Base-by-base conservation (phyloP, 768 basidiomycete genomes). In the Boletus reticuloceps region DNA sequence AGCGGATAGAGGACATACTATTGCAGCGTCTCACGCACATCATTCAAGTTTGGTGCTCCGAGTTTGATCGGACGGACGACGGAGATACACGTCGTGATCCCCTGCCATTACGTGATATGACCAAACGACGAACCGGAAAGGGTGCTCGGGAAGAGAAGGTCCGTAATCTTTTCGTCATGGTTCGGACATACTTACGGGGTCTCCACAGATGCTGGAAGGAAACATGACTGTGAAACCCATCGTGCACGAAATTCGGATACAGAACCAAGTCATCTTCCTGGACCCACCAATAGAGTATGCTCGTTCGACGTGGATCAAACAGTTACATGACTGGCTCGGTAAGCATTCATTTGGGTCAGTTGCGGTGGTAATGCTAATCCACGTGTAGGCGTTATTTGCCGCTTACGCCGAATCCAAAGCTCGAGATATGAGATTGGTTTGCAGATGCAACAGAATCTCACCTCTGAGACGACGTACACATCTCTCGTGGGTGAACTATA, bases 231-330 rank as follows among this genome's bases (percentile, higher is more conserved):
- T 98, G 60, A 87, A 90, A 62, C 91, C 94, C 0, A 88, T 97
- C 54, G 80, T 96, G 8, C 95, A 98, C 70, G 96, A 98, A 70
- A 91, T 98, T 59, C 84, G 95, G 73, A 98, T 98, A 81, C 91
- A 95, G 67, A 97, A 99, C 68, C 97, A 99, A 69, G 93, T 98
- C 59, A 98, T 99, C 71, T 98, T 97, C 77, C 79, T 98, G 49
- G 96, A 98, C 69, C 97, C 97, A 27, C 97, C 97, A 55, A 92
- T 98, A 75, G 96, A 98, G 70, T 84, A 91, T 63, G 94, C 96
- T 0, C 84, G 95, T 40, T 84, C 89, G 47, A 88, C 82, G 10
- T 98, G 95, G 95, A 82, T 95, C 56, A 82, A 80, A 43, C 90
- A 95, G 67, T 73, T 97, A 57, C 95, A 98, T 63, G 87, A 89